Evolutionary conservation across 257 asterid genomes (phyloP), one percentile per base, ranked within the genome.

Genomic region (Henckelia pumila): DNA sequence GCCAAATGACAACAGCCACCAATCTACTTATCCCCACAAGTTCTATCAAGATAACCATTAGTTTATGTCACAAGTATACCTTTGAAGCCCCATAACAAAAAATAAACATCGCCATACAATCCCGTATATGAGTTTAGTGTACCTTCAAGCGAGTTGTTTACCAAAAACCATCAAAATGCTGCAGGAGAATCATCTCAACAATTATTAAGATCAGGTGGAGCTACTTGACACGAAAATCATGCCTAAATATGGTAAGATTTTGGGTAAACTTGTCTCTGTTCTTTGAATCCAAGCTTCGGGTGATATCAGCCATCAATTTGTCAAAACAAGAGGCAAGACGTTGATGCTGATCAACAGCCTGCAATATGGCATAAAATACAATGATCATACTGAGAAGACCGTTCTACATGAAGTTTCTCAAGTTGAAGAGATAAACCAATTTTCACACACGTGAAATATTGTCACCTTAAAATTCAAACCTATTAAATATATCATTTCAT

Each of bases 181-280:
- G 50, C n/a, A 40, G 50, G n/a, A 13, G n/a, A 11, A 11, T 11
- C n/a, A 40, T 40, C 50, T 2, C 50, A 40, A 40, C 50, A 40
- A 3, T 40, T 40, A 11, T 40, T 40, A 40, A n/a, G 5, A n/a
- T 35, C 61, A 30, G 63, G 7, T 32, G 49, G 64, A 49, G n/a
- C 56, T 85, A 89, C 81, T 91, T 90, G 78, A 80, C 84, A 23
- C 97, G 97, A 79, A 93, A 93, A 32, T 90, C 96, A 40, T 84
- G 79, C 82, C 99, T 81, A 75, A 88, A 90, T 53, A 84, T 64
- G 50, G 95, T 85, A 49, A 94, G 76, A 75, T 94, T 94, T 75
- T 90, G 96, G 9, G 99, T 88, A 72, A 94, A 94, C 84, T 94
- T 94, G 78, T 91, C 99, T 70, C 97, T 83, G 79, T 90, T 93